Evolutionary conservation across 1,284 basidiomycete species (phyloP), one percentile per base, ranked within the genome.

Genomic region (Wallemia mellicola): DNA sequence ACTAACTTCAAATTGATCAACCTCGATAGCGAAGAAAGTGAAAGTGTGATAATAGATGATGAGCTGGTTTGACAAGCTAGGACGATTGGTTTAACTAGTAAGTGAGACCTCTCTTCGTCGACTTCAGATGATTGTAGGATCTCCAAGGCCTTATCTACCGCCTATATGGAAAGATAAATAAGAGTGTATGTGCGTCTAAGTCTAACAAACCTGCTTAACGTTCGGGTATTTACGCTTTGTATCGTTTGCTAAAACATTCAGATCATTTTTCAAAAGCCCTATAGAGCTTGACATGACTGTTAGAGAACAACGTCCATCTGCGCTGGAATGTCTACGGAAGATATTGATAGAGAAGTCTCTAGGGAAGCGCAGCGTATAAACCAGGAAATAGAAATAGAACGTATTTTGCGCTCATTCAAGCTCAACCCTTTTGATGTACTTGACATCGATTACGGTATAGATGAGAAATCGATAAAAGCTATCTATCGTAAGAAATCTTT

Each of bases 41-140:
- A 86, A 63, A 96, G 86, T 1, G 83, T 83, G 59, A 95, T 82
- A 58, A 95, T 84, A 75, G 96, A 96, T 1, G 85, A 79, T 64
- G 89, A 86, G 71, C 84, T 87, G 11, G 88, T 94, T 56, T 82
- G 80, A 68, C 89, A 92, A 58, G 87, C 89, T 76, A 94, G 86
- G 66, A 91, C 86, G 1, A 98, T 81, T 0, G 94, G 91, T 58
- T 79, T 76, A 27, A 96, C 76, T 25, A 96, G 75, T 60, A 83
- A 82, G 60, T 84, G 79, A 2, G 83, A 48, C 5, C 19, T 3
- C 9, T 48, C 38, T 22, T 48, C 38, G 9, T 11, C n/a, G 38
- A 48, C 22, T 15, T 48, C 3, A 11, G 14, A 3, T 79, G 66
- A 86, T 80, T 19, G 79, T 77, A 26, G 79, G 77, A 74, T 86